Base-by-base conservation (phyloP, 805 yeast genomes). In the Metschnikowia sp. region DNA sequence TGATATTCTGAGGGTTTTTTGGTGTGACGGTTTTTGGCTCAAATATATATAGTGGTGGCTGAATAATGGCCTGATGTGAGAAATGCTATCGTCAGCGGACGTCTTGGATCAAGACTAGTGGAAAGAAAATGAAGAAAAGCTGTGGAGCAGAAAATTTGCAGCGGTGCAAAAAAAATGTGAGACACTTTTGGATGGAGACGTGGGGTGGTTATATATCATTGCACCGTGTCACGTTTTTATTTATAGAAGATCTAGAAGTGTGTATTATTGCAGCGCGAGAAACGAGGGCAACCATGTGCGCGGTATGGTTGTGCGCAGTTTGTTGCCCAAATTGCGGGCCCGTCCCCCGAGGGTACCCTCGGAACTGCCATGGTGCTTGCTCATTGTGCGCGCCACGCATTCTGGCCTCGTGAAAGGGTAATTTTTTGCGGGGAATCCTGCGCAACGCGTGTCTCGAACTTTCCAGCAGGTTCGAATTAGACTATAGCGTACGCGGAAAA, bases 241-340 rank as follows among this genome's bases (percentile, higher is more conserved):
- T 44, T 40, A 43, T 51, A 51, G 55, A 42, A 48, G 48, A 45
- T 46, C 56, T 49, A 53, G 55, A 51, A 46, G 55, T 35, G 45
- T 36, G 44, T 36, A 40, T 26, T 36, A 30, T 22, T 35, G 33
- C 33, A 8, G 19, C 38, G 43, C 47, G 42, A 34, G 39, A 35
- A 32, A 18, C 43, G 48, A 30, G 43, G 48, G 48, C 43, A 32
- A 32, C 32, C 44, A 42, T 36, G 45, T 34, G 43, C 44, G 38
- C 26, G 22, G 13, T 10, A 12, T 10, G 34, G 13, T 28, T 36
- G 45, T 34, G 43, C 28, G 42, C 15, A 12, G 22, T 22, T 22
- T 22, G 26, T 15, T 19, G 36, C 32, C 31, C 42, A 40, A 32
- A 15, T n/a, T 30, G 42, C 42, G 42, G 36, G 42, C 42, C 18